Conservation (phyloP, 352 stramenopile species). For the Plasmopara viticola region DNA sequence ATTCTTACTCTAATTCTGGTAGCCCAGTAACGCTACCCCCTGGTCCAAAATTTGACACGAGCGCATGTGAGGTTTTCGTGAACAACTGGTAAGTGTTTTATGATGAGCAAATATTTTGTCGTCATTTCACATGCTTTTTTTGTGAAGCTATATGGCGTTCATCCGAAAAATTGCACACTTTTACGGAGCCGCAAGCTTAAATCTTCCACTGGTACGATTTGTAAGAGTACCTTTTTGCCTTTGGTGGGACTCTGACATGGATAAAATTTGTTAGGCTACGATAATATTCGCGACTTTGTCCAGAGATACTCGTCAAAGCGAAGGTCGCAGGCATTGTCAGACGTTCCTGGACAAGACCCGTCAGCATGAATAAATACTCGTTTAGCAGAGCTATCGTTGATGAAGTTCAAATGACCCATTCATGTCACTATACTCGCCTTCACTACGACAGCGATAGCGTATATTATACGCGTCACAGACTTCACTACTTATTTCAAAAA, state of each 20-base stretch:
- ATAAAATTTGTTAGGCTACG: conserved; percentile 1
- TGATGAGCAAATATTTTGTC: neutral
- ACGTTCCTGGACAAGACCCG: conserved; percentile 4
- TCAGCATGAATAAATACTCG: neutral
- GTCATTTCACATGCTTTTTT: neutral
- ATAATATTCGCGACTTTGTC: conserved; percentile 3
- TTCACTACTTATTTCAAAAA: too few species aligned
- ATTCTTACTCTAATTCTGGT: neutral
- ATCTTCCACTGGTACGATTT: conserved; percentile 11
- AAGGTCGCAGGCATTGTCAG: conserved; percentile 3
- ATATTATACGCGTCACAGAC: too few species aligned
- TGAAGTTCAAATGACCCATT: too few species aligned
- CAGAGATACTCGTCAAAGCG: neutral
- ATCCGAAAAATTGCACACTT: conserved; percentile 27
- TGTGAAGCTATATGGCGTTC: conserved; percentile 25
- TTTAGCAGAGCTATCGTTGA: neutral
- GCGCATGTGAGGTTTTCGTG: conserved; percentile 12
- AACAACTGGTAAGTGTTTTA: conserved; percentile 19
- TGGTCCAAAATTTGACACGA: conserved; percentile 1
- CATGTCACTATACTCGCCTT: too few species aligned
- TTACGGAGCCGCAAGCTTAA: conserved; percentile 17
- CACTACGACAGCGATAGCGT: too few species aligned
- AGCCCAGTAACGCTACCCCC: conserved; percentile 12
- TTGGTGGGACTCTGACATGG: neutral
- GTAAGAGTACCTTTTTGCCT: neutral